Percentiles rank a stretch among this genome's conserved stretches.
Conservation (phyloP, 805 yeast genomes). For the Nakazawaea holstii region DNA sequence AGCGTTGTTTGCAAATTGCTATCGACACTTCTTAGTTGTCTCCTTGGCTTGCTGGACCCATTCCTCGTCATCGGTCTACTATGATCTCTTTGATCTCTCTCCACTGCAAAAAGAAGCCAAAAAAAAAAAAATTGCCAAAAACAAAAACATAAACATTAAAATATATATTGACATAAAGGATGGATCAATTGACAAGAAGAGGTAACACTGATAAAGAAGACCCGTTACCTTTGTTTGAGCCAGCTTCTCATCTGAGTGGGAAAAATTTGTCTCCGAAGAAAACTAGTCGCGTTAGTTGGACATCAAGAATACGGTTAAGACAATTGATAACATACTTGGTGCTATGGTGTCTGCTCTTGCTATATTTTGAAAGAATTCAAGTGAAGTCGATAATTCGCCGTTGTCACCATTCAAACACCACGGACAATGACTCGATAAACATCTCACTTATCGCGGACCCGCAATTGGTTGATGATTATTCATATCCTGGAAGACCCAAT, state of each 20-base stretch:
- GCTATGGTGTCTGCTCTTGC: slow-evolving; percentile 36
- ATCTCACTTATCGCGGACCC: slow-evolving; percentile 79
- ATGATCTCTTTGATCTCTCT: not conserved
- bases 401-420: slow-evolving; percentile 23
- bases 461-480: slow-evolving; percentile 82
- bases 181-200: slow-evolving; percentile 8
- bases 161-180: not conserved
- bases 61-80: not conserved
- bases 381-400: slow-evolving; percentile 33
- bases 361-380: slow-evolving; percentile 41
- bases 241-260: not conserved
- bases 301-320: slow-evolving; percentile 2
- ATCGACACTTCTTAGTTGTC: slow-evolving; percentile 6
- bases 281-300: not conserved
- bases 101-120: too few species aligned
- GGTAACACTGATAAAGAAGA: not conserved
- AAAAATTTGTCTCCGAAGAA: not conserved
- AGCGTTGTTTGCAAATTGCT: slow-evolving; percentile 1
- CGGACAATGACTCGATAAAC: slow-evolving; percentile 5
- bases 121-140: not conserved
- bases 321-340: slow-evolving; percentile 7
- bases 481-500: slow-evolving; percentile 70
- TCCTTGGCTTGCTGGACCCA: not conserved
- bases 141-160: not conserved
- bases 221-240: not conserved